Base-by-base conservation (phyloP, 805 yeast genomes). In the Kodamaea nitidulidarum region DNA sequence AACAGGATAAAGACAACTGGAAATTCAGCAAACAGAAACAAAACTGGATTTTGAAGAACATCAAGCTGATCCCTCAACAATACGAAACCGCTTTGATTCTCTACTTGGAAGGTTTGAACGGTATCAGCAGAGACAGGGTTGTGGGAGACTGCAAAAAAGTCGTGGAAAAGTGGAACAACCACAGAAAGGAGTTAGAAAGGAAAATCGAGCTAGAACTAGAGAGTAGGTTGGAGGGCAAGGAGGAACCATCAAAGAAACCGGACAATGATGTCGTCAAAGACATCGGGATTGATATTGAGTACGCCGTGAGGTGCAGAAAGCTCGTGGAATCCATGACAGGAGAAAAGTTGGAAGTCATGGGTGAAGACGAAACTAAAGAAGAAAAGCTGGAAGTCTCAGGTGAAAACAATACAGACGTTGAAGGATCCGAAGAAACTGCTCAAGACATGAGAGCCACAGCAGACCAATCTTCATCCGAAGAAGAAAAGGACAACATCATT, bases 11-110 rank as follows among this genome's bases (percentile, higher is more conserved):
- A 43, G 76, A 63, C 0, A 68, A 72, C 42, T 86, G 95, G 95
- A 86, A 86, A 65, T 86, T 86, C 58, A 81, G 88, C 42, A 86
- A 86, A 52, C 90, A 81, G 65, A 85, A 86, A 47, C 95, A 86
- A 60, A 85, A 85, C 54, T 86, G 95, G 95, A 71, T 86, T 31
- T 61, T 86, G 46, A 80, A 78, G 52, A 79, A 85, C 55, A 59
- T 83, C 22, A 69, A 63, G 36, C 45, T 49, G 16, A 76, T 81
- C 15, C 83, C 80, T 2, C 64, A 61, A 0, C 61, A 67, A 7
- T 84, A 82, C 52, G 78, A 73, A 36, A 60, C 54, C 1, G 73
- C 76, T 18, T 57, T 85, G 41, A 44, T 65, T 10, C 54, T 52
- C 4, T 85, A 85, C 50, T 54, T 84, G 14, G 68, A 61, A 14